Conservation (phyloP, 345 rosid genomes). For the Ceriops zippeliana region DNA sequence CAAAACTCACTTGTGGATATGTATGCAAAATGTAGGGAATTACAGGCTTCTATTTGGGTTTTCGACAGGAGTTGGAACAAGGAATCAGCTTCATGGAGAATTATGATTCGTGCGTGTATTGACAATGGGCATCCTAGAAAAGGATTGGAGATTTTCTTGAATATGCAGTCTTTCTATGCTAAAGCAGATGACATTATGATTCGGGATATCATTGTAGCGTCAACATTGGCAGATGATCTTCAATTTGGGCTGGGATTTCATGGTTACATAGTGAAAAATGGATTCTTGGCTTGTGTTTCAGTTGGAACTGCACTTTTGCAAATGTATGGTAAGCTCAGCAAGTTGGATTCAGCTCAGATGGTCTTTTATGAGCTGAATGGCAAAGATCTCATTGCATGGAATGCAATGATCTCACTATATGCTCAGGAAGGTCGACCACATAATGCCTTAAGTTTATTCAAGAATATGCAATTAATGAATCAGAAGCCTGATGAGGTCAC, state of each 20-base stretch:
- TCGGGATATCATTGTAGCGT: conserved; percentile 10
- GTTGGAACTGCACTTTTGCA: conserved; percentile 16
- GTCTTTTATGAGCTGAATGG: conserved; percentile 5
- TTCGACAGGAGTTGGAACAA: conserved; percentile 10
- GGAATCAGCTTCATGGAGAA: conserved; percentile 26
- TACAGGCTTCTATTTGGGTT: conserved; percentile 9
- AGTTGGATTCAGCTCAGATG: conserved; percentile 5
- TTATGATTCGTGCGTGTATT: conserved; percentile 7
- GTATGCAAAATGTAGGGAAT: conserved; percentile 29
- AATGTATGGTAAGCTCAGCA: conserved; percentile 9
- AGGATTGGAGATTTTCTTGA: conserved; percentile 16
- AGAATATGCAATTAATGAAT: conserved; percentile 4
- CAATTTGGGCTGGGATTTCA: conserved; percentile 24
- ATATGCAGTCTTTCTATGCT: conserved; percentile 10
- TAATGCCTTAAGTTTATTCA: conserved; percentile 7
- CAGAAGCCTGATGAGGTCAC: conserved; percentile 11
- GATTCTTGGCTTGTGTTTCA: conserved; percentile 23
- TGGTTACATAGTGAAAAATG: conserved; percentile 19
- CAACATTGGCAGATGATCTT: conserved; percentile 10
- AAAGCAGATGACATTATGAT: conserved; percentile 16
- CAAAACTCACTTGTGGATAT: conserved; percentile 26
- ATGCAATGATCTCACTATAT: conserved; percentile 12
- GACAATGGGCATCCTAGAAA: conserved; percentile 17
- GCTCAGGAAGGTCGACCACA: conserved; percentile 7
- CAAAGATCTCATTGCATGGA: conserved; percentile 14